Evolutionary conservation across 1,139 yeast species (phyloP), one percentile per base, ranked within the genome.

Genomic region (Insectozyma bohioensis): DNA sequence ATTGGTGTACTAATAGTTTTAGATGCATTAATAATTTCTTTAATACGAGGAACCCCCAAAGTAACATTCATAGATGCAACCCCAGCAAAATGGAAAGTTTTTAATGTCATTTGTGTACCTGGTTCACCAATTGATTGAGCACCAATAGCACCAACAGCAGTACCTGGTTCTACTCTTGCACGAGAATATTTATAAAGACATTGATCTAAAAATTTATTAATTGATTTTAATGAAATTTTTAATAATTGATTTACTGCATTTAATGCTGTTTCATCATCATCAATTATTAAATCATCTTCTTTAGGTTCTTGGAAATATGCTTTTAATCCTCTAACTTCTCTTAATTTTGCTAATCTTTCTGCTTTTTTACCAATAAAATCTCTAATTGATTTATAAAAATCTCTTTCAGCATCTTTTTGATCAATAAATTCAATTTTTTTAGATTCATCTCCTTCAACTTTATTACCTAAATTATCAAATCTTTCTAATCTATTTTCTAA

Each of bases 61-160:
- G 98, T 92, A 47, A 92, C 95, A 67, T 92, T 92, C 98, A 92
- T 92, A 30, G 96, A 85, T 20, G 98, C 98, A 39, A 92, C 98
- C 72, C 98, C 98, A 51, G 98, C 98, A 72, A 92, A 92, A 70
- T 92, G 98, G 86, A 92, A 92, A 53, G 98, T 92, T 64, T 92
- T 92, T 63, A 92, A 74, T 7, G 98, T 92, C 98, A 92, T 92
- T 63, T 92, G 98, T 1, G 98, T 92, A 62, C 98, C 98, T 8
- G 98, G 98, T 55, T 92, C 98, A 65, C 98, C 98, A 67, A 92
- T 92, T 21, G 96, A 86, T 54, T 92, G 98, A 0, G 98, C 98
- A 44, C 98, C 98, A 63, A 92, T 90, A 11, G 98, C 98, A 45
- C 98, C 98, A 31, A 92, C 98, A 3, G 99, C 98, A 6, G 98